These are phyloP conservation scores for Marvania coccoides DNA, from an alignment of 139 green algal species.

Conservation along the genomic window DNA sequence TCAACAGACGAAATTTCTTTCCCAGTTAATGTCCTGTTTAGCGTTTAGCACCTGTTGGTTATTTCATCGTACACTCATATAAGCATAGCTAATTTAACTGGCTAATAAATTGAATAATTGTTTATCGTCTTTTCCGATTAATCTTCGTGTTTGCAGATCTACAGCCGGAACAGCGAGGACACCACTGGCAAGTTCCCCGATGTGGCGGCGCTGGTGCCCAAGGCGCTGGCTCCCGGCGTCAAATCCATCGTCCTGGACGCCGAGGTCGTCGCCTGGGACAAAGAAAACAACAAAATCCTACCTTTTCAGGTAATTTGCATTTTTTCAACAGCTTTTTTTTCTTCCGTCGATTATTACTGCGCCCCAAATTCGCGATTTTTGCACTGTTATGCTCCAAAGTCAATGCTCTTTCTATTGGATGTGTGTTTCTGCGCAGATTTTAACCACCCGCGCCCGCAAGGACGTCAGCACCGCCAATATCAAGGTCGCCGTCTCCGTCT, in stretches of 20 bases:
- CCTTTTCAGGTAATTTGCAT: constrained; percentile 81
- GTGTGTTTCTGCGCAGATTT: constrained; percentile 48
- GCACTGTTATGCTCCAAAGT: too few relatives aligned
- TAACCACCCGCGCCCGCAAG: constrained; percentile 83
- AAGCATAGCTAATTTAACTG: too few relatives aligned
- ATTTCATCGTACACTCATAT: too few relatives aligned
- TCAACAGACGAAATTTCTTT: too few relatives aligned
- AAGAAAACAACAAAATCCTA: constrained; percentile 65
- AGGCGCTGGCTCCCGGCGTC: constrained; percentile 22
- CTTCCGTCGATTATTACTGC: background rate
- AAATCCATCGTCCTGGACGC: constrained; percentile 81
- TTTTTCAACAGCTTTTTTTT: background rate
- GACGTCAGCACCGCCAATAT: constrained; percentile 83
- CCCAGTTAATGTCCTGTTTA: too few relatives aligned
- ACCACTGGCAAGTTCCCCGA: constrained; percentile 93
- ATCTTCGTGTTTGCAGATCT: too few relatives aligned
- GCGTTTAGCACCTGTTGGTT: too few relatives aligned
- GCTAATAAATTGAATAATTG: too few relatives aligned
- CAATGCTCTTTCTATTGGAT: too few relatives aligned
- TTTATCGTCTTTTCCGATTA: too few relatives aligned
- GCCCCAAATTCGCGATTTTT: too few relatives aligned
- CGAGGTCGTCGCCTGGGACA: constrained; percentile 88
- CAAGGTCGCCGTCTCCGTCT: constrained; percentile 82
- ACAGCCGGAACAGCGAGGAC: constrained; percentile 85
- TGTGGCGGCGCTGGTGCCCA: constrained; percentile 56